Conservation (phyloP, 2,329 filamentous ascomycete genomes). For the Penicillium freii region DNA sequence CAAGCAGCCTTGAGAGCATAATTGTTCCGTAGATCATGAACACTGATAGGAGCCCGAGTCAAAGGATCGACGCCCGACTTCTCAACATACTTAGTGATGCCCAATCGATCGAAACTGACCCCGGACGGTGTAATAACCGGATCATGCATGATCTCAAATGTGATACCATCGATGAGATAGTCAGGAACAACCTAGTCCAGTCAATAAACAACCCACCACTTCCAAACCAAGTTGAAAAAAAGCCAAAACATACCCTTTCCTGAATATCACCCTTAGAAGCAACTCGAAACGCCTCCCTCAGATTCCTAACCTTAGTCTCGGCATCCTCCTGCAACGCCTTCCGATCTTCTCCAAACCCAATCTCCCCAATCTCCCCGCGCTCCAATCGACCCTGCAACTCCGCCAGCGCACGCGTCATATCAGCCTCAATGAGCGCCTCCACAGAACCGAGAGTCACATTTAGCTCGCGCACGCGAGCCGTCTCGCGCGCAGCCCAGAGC, state of each 20-base stretch:
- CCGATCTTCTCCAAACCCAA: slow-evolving; percentile 68
- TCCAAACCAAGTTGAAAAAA: neutral
- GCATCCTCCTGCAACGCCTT: slow-evolving; percentile 55
- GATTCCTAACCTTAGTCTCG: slow-evolving; percentile 47
- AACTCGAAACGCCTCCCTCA: slow-evolving; percentile 45
- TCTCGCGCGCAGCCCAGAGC: slow-evolving; percentile 75
- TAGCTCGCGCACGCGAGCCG: slow-evolving; percentile 45
- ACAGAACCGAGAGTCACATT: slow-evolving; percentile 42
- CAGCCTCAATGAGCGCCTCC: slow-evolving; percentile 42
- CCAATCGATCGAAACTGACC: slow-evolving; percentile 83
- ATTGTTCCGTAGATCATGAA: slow-evolving; percentile 75
- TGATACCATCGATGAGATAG: slow-evolving; percentile 50
- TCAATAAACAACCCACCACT: slow-evolving; percentile 5
- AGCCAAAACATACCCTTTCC: slow-evolving; percentile 40
- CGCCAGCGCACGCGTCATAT: slow-evolving; percentile 38
- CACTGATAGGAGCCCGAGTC: slow-evolving; percentile 70
- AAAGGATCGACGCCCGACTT: slow-evolving; percentile 74
- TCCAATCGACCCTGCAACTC: slow-evolving; percentile 38
- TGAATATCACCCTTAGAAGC: slow-evolving; percentile 42
- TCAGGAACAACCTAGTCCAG: slow-evolving; percentile 46
- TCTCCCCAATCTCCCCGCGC: slow-evolving; percentile 49
- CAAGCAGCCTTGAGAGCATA: slow-evolving; percentile 77
- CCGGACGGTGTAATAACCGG: slow-evolving; percentile 66
- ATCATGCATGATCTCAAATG: slow-evolving; percentile 53
- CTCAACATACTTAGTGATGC: slow-evolving; percentile 81